Conservation (phyloP, 768 basidiomycete genomes). For the Saitozyma sp. region DNA sequence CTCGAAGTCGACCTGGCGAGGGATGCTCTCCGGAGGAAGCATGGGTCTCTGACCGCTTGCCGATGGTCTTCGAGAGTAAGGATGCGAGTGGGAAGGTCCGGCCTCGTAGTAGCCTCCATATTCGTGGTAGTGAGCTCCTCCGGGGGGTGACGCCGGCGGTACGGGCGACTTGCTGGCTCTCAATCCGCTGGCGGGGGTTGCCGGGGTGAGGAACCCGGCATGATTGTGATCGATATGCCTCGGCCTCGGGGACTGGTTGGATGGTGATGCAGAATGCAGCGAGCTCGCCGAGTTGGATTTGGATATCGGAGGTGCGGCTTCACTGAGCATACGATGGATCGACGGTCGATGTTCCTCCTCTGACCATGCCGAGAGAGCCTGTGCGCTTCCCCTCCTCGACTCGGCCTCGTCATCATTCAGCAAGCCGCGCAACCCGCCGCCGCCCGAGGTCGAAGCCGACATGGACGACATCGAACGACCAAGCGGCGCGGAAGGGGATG, state of each 20-base stretch:
- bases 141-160: slow-evolving; percentile 3
- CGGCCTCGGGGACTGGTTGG: neutral
- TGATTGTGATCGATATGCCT: slow-evolving; percentile 18
- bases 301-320: slow-evolving; percentile 12
- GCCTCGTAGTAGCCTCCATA: slow-evolving; percentile 16
- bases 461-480: neutral
- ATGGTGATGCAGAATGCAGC: slow-evolving; percentile 8
- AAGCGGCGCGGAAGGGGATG: slow-evolving; percentile 9
- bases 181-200: slow-evolving; percentile 17
- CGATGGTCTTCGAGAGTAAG: neutral
- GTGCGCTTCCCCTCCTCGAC: slow-evolving; percentile 21
- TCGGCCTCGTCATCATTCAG: slow-evolving; percentile 28
- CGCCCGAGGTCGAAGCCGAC: slow-evolving; percentile 18
- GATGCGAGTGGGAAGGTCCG: slow-evolving; percentile 12
- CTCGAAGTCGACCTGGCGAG: slow-evolving; percentile 20
- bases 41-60: slow-evolving; percentile 18
- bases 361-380: slow-evolving; percentile 1
- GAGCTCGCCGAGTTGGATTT: too few species aligned
- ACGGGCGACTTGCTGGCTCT: slow-evolving; percentile 24
- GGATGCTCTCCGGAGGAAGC: slow-evolving; percentile 34
- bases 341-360: slow-evolving; percentile 18
- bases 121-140: slow-evolving; percentile 1
- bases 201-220: slow-evolving; percentile 35
- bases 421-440: slow-evolving; percentile 26
- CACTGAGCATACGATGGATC: slow-evolving; percentile 28